Base-by-base conservation (phyloP, 208 protist genomes). In the Leishmania major region DNA sequence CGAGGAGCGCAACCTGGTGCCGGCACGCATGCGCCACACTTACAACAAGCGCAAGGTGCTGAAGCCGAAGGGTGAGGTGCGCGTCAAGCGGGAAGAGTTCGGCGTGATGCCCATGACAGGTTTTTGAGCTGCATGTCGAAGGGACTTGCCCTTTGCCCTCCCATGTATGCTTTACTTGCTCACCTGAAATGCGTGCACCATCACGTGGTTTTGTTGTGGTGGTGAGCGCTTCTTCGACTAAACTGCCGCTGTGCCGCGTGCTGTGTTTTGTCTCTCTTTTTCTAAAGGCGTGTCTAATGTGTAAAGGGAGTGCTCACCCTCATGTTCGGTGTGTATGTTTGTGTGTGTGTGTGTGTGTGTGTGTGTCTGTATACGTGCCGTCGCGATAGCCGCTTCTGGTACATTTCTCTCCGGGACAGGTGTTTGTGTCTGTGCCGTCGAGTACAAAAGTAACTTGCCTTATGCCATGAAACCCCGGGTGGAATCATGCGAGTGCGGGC, bases 1-100 rank as follows among this genome's bases (percentile, higher is more conserved):
- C 22, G 95, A 97, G 88, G 95, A 97, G 86, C 93, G 95, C 80
- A 97, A 97, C 82, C 85, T 97, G 51, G 86, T 97, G 53, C 95
- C 93, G 1, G 93, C 95, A 1, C 92, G 95, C 74, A 96, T 96
- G 95, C 91, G 90, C 45, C 95, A 96, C 79, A 92, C 82, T 66
- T 97, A 94, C 87, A 96, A 97, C 87, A 96, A 96, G 84, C 88
- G 92, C 60, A 95, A 94, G 90, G 87, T 96, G 31, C 88, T 97
- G 75, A 97, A 96, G 81, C 93, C 95, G 35, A 96, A 96, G 90
- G 93, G 92, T 25, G 89, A 96, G 88, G 87, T 97, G 70, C 92
- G 91, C 35, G 51, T 96, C 64, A 97, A 97, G 85, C 88, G 89
- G 15, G 95, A 97, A 79, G 87, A 91, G 31, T 93, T 96, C 83